A percentile compares a stretch with the other conserved stretches of the same genome.
These are phyloP conservation scores for Secale cereale DNA, from an alignment of 176 grass and related monocot genomes.

Conservation along the genomic window DNA sequence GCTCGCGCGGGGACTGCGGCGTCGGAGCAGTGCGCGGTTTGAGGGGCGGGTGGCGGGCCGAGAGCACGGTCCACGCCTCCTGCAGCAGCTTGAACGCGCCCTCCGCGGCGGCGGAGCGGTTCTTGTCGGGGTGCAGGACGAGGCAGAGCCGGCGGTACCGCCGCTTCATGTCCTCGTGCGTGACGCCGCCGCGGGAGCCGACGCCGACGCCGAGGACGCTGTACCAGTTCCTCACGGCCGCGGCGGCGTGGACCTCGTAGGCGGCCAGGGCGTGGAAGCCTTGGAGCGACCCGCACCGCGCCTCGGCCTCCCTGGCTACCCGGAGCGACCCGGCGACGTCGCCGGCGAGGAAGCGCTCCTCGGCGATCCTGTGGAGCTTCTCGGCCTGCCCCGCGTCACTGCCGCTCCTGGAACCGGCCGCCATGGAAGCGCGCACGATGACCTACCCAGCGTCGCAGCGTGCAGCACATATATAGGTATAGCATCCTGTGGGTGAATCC, in stretches of 20 bases:
- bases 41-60: neutral
- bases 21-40: neutral
- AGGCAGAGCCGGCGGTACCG: neutral
- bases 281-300: neutral
- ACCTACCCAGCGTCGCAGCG: no score
- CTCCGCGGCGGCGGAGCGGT: slow-evolving; percentile 6
- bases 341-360: neutral
- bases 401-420: neutral
- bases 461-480: no score
- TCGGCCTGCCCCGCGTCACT: neutral
- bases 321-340: neutral
- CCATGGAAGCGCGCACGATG: neutral
- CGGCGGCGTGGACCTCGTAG: slow-evolving; percentile 25
- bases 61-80: neutral
- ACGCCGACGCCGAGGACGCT: slow-evolving; percentile 14
- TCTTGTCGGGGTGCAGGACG: slow-evolving; percentile 26
- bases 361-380: neutral
- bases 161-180: neutral
- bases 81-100: slow-evolving; percentile 27
- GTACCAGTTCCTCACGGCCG: slow-evolving; percentile 9
- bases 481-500: no score
- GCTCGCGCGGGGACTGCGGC: neutral
- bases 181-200: neutral
- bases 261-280: slow-evolving; percentile 10
- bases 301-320: neutral